Evolutionary conservation across 805 yeast species (phyloP).

Genomic region (Metschnikowia orientalis): DNA sequence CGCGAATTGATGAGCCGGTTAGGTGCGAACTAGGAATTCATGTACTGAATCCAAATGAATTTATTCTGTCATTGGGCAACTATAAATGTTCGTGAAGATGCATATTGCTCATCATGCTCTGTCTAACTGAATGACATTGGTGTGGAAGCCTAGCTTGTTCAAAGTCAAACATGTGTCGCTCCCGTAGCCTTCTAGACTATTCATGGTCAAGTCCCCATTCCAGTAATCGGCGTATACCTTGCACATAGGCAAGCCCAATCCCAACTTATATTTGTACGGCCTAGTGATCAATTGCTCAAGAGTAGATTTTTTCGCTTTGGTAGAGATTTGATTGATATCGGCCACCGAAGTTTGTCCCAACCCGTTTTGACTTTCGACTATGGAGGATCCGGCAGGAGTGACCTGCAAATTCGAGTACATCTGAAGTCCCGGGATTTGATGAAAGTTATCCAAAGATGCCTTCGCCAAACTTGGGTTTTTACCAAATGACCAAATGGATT

Average conservation of each 20-base stretch:
- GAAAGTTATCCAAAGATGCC: conserved; percentile 60
- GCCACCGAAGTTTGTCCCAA: conserved; percentile 41
- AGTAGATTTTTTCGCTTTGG: conserved; percentile 44
- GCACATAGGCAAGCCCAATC: conserved; percentile 89
- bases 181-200: conserved; percentile 86
- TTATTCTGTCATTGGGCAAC: no score
- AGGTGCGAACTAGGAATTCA: no score
- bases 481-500: conserved; percentile 83
- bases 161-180: conserved; percentile 80
- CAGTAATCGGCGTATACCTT: conserved; percentile 92
- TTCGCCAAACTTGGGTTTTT: conserved; percentile 59
- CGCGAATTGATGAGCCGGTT: no score
- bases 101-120: conserved; percentile 48
- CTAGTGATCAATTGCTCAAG: conserved; percentile 63
- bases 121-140: conserved; percentile 63
- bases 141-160: conserved; percentile 69
- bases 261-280: conserved; percentile 70
- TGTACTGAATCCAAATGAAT: no score
- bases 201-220: conserved; percentile 86
- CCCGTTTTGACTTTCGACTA: conserved; percentile 23
- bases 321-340: conserved; percentile 29
- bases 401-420: conserved; percentile 39
- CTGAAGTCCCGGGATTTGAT: conserved; percentile 61
- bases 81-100: no score
- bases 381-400: conserved; percentile 38